phyloP scores from a whole-genome alignment of 352 stramenopile genomes.

The Globisporangium emineosum region DNA sequence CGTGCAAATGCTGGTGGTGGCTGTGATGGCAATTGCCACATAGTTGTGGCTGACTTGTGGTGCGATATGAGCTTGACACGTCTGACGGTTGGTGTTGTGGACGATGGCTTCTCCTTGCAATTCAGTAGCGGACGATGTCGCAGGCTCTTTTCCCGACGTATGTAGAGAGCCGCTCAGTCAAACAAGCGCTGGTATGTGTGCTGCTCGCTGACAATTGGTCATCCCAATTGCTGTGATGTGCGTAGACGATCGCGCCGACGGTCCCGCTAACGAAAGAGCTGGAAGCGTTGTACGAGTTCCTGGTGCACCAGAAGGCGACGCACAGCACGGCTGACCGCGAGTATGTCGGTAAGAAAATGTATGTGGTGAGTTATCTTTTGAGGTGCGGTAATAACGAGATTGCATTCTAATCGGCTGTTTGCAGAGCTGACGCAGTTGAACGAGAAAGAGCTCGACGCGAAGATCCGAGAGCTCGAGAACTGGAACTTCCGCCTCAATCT shows the following conservation, averaged over 20 bases:
- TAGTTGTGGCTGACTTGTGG: too few relatives aligned
- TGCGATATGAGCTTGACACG: background rate
- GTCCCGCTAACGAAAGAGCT: constrained; percentile 51
- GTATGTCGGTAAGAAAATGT: constrained; percentile 29
- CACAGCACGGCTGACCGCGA: constrained; percentile 34
- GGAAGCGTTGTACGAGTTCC: constrained; percentile 52
- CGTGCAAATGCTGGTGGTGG: background rate
- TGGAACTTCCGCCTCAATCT: constrained; percentile 81
- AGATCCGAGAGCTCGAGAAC: constrained; percentile 78
- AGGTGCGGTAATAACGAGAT: too few relatives aligned
- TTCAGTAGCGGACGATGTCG: background rate
- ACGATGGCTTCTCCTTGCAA: background rate
- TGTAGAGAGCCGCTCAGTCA: background rate
- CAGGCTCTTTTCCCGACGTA: constrained; percentile 25
- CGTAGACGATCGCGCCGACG: constrained; percentile 48
- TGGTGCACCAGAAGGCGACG: constrained; percentile 40
- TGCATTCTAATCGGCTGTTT: too few relatives aligned
- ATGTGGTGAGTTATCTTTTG: background rate
- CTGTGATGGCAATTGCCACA: background rate
- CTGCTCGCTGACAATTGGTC: background rate
- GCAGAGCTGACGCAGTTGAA: constrained; percentile 46
- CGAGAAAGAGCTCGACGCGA: constrained; percentile 67
- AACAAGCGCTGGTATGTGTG: background rate
- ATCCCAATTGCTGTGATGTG: too few relatives aligned
- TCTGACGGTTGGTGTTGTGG: background rate